A percentile compares a stretch with the other conserved stretches of the same genome.
Evolutionary conservation across 2,329 filamentous ascomycete genomes (phyloP).

Genomic region (Escovopsis weberi): DNA sequence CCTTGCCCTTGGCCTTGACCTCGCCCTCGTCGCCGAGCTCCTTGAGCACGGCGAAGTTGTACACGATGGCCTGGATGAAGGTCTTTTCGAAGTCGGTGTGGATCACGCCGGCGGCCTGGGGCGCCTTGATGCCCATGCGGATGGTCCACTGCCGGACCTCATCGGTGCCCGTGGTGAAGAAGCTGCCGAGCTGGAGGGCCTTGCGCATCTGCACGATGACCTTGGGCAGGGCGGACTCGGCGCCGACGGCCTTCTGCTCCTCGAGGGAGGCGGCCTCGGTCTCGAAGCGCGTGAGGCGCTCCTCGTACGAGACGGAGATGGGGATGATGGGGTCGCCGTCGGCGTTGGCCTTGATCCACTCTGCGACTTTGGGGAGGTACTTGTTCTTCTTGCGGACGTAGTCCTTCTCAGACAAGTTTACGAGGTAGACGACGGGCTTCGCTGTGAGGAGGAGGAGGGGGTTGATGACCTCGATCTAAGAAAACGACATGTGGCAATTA

Average conservation of each 20-base stretch:
- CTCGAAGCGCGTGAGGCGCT: conserved; percentile 70
- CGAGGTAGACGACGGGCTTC: conserved; percentile 92
- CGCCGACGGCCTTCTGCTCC: conserved; percentile 78
- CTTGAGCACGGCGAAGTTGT: conserved; percentile 70
- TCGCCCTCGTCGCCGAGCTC: conserved; percentile 79
- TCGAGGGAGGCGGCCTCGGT: conserved; percentile 62
- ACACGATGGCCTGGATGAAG: conserved; percentile 92
- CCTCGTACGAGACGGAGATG: conserved; percentile 84
- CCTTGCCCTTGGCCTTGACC: conserved; percentile 86
- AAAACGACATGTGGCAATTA: conserved; percentile 3
- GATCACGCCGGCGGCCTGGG: conserved; percentile 92
- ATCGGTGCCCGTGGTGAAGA: conserved; percentile 93
- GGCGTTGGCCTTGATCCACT: conserved; percentile 90
- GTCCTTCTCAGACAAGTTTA: conserved; percentile 94
- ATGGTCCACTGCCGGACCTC: conserved; percentile 99
- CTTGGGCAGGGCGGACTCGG: conserved; percentile 84
- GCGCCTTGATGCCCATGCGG: conserved; percentile 90
- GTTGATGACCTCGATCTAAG: conserved; percentile 91
- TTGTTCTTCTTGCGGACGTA: conserved; percentile 99
- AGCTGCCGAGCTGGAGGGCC: conserved; percentile 75
- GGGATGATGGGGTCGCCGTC: conserved; percentile 82
- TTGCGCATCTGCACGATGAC: conserved; percentile 88
- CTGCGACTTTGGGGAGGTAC: conserved; percentile 81
- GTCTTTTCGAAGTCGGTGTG: conserved; percentile 99
- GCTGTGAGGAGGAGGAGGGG: conserved; percentile 87